phyloP scores from a whole-genome alignment of 148 eudicot genomes.

The Rhododendron griersonianum region DNA sequence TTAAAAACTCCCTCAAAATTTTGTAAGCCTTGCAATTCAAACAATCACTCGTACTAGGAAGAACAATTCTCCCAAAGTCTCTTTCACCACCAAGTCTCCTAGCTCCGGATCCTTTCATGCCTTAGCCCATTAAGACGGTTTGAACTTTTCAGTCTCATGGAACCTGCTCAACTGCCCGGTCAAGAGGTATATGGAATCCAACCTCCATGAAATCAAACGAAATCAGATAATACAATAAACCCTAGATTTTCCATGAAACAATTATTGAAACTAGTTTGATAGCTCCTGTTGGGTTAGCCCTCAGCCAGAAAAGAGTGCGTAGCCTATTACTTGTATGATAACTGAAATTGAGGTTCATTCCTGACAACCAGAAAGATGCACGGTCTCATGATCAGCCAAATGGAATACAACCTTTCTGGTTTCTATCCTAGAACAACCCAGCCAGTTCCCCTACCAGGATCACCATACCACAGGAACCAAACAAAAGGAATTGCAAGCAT shows the following conservation, averaged over 20 bases:
- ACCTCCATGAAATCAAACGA: neutral
- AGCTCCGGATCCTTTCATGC: neutral
- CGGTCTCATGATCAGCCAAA: neutral
- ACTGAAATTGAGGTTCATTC: neutral
- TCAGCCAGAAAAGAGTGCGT: neutral
- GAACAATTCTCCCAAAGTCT: neutral
- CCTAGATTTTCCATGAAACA: neutral
- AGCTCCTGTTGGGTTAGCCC: neutral
- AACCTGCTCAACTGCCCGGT: neutral
- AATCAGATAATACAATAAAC: neutral
- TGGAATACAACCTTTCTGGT: neutral
- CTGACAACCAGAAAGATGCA: neutral
- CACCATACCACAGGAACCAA: neutral
- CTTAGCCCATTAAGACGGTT: neutral
- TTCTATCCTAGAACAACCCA: neutral
- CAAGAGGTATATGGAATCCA: neutral
- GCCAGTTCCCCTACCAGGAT: neutral
- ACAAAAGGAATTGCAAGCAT: neutral
- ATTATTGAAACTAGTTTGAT: neutral
- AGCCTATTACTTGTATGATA: neutral
- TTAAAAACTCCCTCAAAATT: neutral
- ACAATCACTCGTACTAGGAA: neutral
- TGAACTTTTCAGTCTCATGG: neutral
- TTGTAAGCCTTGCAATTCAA: neutral
- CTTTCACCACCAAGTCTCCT: neutral